Conservation (phyloP, 73 alveolate species). For the Paramecium biaurelia region DNA sequence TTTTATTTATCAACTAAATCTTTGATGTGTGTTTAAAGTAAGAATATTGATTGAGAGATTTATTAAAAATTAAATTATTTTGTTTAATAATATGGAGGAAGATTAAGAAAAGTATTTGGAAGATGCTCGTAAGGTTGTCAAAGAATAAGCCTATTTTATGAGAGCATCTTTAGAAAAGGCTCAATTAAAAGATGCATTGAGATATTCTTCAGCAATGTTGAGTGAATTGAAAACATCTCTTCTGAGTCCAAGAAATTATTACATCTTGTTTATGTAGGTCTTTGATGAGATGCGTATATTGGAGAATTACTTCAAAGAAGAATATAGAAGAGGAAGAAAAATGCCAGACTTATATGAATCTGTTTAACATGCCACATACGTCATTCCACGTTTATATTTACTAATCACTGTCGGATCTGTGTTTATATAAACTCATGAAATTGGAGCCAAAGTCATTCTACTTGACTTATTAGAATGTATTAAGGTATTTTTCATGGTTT, state of each 20-base stretch:
- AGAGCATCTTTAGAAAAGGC: slow-evolving; percentile 86
- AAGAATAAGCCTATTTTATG: slow-evolving; percentile 89
- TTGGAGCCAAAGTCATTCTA: slow-evolving; percentile 87
- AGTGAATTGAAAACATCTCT: slow-evolving; percentile 88
- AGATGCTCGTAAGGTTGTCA: slow-evolving; percentile 86
- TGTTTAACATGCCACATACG: slow-evolving; percentile 96
- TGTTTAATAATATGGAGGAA: slow-evolving; percentile 70
- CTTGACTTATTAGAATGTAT: slow-evolving; percentile 92
- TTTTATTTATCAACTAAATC: neutral
- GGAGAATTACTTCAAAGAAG: slow-evolving; percentile 93
- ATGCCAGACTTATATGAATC: slow-evolving; percentile 94
- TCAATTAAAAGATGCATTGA: slow-evolving; percentile 87
- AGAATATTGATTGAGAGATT: neutral
- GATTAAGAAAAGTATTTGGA: slow-evolving; percentile 92
- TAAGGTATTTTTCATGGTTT: slow-evolving; percentile 68
- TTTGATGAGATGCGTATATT: slow-evolving; percentile 93
- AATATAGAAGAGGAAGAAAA: slow-evolving; percentile 91
- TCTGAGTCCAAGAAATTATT: slow-evolving; percentile 92
- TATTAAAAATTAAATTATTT: neutral
- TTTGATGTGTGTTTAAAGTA: neutral
- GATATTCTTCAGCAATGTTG: slow-evolving; percentile 89
- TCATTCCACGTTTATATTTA: slow-evolving; percentile 94
- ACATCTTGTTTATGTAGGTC: slow-evolving; percentile 85
- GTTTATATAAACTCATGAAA: slow-evolving; percentile 88
- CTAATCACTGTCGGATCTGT: slow-evolving; percentile 96